phyloP scores from a whole-genome alignment of 306 rosid genomes.

The Rubus idaeus region DNA sequence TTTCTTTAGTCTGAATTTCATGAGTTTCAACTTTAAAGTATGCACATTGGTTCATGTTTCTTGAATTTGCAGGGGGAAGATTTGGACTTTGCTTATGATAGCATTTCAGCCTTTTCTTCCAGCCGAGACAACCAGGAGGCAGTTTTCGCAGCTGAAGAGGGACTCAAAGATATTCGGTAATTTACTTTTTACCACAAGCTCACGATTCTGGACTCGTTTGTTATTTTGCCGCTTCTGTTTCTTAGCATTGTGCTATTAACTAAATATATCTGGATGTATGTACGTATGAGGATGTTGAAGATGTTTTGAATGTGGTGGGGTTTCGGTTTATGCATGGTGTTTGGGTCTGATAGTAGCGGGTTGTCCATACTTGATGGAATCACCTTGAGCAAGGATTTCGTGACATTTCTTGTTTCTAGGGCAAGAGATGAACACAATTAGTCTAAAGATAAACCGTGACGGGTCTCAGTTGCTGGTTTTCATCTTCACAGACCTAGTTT shows the following conservation, averaged over 20 bases:
- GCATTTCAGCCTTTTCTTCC: slow-evolving; percentile 90
- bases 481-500: no score
- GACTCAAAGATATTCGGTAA: slow-evolving; percentile 77
- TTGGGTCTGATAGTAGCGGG: neutral
- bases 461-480: neutral
- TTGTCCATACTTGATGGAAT: neutral
- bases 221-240: neutral
- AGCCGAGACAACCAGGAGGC: slow-evolving; percentile 84
- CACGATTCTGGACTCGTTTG: neutral
- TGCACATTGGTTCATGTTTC: neutral
- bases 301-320: neutral
- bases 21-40: neutral
- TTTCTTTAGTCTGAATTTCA: neutral
- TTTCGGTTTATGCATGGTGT: no score
- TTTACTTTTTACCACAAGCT: neutral
- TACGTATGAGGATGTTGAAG: neutral
- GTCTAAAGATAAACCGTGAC: neutral
- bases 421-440: neutral
- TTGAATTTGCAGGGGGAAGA: slow-evolving; percentile 63
- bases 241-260: neutral
- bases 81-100: slow-evolving; percentile 84
- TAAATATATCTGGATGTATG: neutral
- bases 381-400: neutral
- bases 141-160: slow-evolving; percentile 83
- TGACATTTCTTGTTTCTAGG: neutral